These are phyloP conservation scores for Strobilomyces confusus DNA, from an alignment of 768 basidiomycete genomes.

Conservation along the genomic window DNA sequence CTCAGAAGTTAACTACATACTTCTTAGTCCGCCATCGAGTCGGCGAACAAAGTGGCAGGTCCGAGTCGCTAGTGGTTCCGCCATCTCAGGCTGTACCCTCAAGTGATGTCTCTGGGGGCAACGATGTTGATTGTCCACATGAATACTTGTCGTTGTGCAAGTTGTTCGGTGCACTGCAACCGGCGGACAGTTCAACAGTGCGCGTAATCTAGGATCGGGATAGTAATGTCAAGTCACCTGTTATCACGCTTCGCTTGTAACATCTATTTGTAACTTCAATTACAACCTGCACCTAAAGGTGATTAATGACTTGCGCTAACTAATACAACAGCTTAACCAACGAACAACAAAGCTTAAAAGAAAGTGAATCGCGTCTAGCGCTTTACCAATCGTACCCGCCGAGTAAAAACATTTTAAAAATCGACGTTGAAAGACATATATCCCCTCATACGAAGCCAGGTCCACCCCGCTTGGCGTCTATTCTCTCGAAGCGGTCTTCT, in stretches of 20 bases:
- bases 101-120: background rate
- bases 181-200: no score
- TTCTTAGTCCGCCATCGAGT: no score
- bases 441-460: conserved; percentile 70
- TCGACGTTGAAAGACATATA: background rate
- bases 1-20: background rate
- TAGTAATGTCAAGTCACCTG: background rate
- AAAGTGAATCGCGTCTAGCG: background rate
- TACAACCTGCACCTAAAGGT: background rate
- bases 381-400: background rate
- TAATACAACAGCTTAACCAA: background rate
- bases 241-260: background rate
- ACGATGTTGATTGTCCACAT: background rate
- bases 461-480: conserved; percentile 86
- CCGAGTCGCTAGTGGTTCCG: background rate
- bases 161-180: background rate
- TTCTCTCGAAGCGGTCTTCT: conserved; percentile 80
- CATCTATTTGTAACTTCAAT: background rate
- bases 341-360: background rate
- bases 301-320: background rate
- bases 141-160: background rate
- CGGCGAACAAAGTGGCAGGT: no score
- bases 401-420: background rate
- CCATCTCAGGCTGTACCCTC: background rate
- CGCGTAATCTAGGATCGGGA: no score